Conservation (phyloP, 2,329 filamentous ascomycete genomes). For the Xylariaceae sp. region DNA sequence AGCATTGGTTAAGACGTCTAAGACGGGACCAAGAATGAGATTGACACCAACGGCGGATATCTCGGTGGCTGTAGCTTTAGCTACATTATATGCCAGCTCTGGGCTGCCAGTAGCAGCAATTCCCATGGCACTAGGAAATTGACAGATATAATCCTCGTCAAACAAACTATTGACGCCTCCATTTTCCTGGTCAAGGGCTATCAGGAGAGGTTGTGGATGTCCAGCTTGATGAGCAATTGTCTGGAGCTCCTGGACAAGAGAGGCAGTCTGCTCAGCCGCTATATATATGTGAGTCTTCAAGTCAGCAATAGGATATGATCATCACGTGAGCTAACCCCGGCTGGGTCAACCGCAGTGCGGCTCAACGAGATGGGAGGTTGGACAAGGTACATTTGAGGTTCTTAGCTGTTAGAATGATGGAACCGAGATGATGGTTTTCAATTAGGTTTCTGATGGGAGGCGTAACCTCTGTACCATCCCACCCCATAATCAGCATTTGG, state of each 20-base stretch:
- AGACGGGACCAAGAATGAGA: slow-evolving; percentile 88
- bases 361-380: slow-evolving; percentile 14
- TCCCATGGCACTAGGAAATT: slow-evolving; percentile 97
- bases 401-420: slow-evolving; percentile 82
- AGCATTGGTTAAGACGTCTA: slow-evolving; percentile 93
- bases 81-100: slow-evolving; percentile 85
- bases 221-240: slow-evolving; percentile 89
- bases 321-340: slow-evolving; percentile 19
- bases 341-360: slow-evolving; percentile 13
- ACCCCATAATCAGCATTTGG: slow-evolving; percentile 82
- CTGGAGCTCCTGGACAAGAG: slow-evolving; percentile 88
- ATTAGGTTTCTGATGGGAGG: slow-evolving; percentile 83
- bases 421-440: slow-evolving; percentile 84
- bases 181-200: slow-evolving; percentile 96
- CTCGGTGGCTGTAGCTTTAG: slow-evolving; percentile 91
- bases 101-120: slow-evolving; percentile 89
- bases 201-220: slow-evolving; percentile 85
- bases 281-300: slow-evolving; percentile 35
- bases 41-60: slow-evolving; percentile 93
- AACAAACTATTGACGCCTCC: slow-evolving; percentile 96
- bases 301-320: slow-evolving; percentile 41
- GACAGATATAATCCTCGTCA: slow-evolving; percentile 92
- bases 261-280: slow-evolving; percentile 91
- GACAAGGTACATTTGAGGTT: slow-evolving; percentile 74
- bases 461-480: slow-evolving; percentile 83